Evolutionary conservation across 2,329 filamentous ascomycete genomes (phyloP).

Genomic region (Aspergillus sp.): DNA sequence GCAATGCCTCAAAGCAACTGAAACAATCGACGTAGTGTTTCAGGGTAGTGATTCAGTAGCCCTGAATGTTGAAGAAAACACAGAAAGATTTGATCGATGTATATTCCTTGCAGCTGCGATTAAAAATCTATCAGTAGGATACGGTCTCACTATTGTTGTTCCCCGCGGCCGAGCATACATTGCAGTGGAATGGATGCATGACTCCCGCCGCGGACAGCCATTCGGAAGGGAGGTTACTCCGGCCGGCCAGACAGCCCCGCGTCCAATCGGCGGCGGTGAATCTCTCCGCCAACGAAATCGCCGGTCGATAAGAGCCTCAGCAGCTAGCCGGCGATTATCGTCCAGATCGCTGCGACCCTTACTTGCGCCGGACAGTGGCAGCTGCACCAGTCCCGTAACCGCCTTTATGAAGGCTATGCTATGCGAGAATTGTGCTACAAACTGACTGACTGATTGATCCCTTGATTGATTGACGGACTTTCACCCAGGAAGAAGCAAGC

Average conservation of each 20-base stretch:
- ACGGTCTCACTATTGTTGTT: conserved; percentile 5
- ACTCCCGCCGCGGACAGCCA: conserved; percentile 23
- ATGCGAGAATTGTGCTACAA: conserved; percentile 8
- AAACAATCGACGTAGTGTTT: neutral
- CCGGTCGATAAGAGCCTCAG: conserved; percentile 20
- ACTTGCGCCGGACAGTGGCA: conserved; percentile 13
- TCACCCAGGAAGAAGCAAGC: neutral
- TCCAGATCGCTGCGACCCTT: conserved; percentile 17
- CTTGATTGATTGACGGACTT: conserved; percentile 5
- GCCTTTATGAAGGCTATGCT: conserved; percentile 5
- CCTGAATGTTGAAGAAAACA: neutral
- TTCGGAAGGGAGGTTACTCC: conserved; percentile 26
- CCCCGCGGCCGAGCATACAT: conserved; percentile 15
- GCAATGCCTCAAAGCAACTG: neutral
- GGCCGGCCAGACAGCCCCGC: conserved; percentile 19
- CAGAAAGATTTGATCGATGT: neutral
- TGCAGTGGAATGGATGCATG: neutral
- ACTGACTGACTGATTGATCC: neutral
- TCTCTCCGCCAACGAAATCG: conserved; percentile 19
- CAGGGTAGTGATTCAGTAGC: neutral
- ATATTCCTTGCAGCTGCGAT: neutral
- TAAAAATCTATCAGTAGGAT: neutral
- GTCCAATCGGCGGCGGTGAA: conserved; percentile 21
- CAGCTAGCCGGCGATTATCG: conserved; percentile 6
- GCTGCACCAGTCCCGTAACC: conserved; percentile 4